Evolutionary conservation across 352 stramenopile species (phyloP), one percentile per base, ranked within the genome.

Genomic region (Phytophthora foliorum): DNA sequence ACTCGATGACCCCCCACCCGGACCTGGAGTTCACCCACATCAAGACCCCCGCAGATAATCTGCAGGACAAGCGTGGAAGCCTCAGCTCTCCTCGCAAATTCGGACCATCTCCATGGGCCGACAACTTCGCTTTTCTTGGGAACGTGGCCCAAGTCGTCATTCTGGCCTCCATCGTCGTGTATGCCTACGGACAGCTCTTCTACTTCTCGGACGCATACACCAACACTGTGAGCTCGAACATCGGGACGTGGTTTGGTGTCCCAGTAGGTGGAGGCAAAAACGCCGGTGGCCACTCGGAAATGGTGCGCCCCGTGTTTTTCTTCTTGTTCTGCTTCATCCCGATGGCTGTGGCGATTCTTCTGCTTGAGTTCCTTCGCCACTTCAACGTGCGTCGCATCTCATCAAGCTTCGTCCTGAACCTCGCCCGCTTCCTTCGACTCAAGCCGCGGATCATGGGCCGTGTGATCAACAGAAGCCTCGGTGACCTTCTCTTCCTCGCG

Each of bases 281-380:
- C 24, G 25, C 58, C 25, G 60, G 60, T 5, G 68, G 72, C 36
- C 66, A 83, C 66, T 38, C 46, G 2, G 80, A 91, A 57, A 86
- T 91, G 74, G 64, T 82, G 21, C 77, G 75, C 3, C 68, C 71
- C 17, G 88, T 77, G n/a, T 89, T 76, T 61, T 79, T 91, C 32
- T 64, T 72, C 27, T 61, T 91, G 25, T 84, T 82, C 34, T 63
- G 48, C 22, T 64, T 81, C n/a, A 11, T 88, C 3, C 78, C 82
- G 6, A 39, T 91, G 6, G 8, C 80, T 19, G 67, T 69, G 10
- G 66, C 59, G 11, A 54, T 80, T 1, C 5, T 88, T 11, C 59
- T 89, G 1, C 60, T 86, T 29, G 72, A 86, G 19, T 85, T 72
- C 32, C 53, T 87, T 8, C 67, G 69, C 17, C 50, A 73, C 42